Evolutionary conservation across 495 filamentous ascomycete genomes (phyloP).

Genomic region (Neurospora sp.): DNA sequence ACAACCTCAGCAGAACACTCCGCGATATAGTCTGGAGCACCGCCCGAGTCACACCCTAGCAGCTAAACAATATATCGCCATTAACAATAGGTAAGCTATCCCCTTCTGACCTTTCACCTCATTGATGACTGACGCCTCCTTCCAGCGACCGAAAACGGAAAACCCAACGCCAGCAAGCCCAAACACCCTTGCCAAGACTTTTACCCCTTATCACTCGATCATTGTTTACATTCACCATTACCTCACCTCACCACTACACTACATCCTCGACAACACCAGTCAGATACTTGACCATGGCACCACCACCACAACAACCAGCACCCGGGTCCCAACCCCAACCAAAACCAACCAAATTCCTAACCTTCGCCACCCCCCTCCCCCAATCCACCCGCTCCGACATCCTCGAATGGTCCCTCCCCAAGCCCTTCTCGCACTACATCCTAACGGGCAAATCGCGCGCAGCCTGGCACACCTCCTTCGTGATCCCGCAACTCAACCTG

Average conservation of each 20-base stretch:
- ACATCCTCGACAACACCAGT: background rate
- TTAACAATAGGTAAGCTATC: background rate
- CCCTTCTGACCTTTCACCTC: background rate
- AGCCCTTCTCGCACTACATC: conserved; percentile 22
- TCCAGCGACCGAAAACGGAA: background rate
- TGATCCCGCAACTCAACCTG: conserved; percentile 29
- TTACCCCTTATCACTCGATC: background rate
- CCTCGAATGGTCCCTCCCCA: conserved; percentile 29
- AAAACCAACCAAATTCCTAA: background rate
- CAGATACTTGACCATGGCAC: background rate
- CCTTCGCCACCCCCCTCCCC: conserved; percentile 26
- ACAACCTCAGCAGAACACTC: background rate
- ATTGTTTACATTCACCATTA: background rate
- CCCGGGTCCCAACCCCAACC: background rate
- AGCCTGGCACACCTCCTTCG: conserved; percentile 34
- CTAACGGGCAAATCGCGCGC: conserved; percentile 29
- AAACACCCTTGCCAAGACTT: background rate
- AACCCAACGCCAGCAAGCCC: background rate
- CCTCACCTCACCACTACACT: background rate
- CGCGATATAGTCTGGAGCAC: background rate
- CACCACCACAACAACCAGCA: background rate
- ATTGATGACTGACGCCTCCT: background rate
- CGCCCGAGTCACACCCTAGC: background rate
- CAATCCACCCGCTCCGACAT: conserved; percentile 26
- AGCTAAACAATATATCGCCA: background rate